A percentile compares a stretch with the other conserved stretches of the same genome.
Conservation (phyloP, 257 asterid species). For the Vinca minor region DNA sequence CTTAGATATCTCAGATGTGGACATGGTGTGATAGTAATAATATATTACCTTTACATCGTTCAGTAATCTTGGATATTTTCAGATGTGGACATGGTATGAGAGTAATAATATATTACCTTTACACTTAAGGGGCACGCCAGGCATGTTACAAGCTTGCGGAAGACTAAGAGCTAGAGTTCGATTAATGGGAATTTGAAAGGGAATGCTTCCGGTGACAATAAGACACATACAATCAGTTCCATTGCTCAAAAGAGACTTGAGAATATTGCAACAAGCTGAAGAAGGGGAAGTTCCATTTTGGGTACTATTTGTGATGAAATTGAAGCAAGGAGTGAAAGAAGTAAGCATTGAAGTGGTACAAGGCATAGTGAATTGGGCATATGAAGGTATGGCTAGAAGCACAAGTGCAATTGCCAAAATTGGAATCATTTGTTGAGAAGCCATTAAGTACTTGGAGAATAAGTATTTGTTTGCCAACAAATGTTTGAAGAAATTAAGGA, state of each 20-base stretch:
- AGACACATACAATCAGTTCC: constrained; percentile 32
- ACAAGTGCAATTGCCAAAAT: constrained; percentile 17
- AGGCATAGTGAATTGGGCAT: constrained; percentile 23
- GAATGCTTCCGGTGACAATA: constrained; percentile 29
- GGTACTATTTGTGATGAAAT: constrained; percentile 37
- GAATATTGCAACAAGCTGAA: constrained; percentile 47
- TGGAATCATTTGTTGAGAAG: background rate
- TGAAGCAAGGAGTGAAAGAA: constrained; percentile 54
- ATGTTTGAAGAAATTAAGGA: background rate
- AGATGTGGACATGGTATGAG: no score
- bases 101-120: constrained; percentile 37
- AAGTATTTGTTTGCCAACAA: background rate
- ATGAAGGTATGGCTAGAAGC: constrained; percentile 13
- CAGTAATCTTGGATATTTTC: no score
- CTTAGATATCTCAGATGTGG: no score
- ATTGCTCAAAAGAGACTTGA: constrained; percentile 21
- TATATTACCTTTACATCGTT: no score
- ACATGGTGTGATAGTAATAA: no score
- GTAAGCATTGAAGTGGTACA: constrained; percentile 67
- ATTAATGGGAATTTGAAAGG: constrained; percentile 42
- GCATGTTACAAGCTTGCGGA: constrained; percentile 59
- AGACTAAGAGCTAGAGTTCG: constrained; percentile 48
- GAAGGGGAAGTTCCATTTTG: constrained; percentile 42
- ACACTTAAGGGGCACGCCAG: constrained; percentile 63
- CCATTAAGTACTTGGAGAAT: constrained; percentile 13